These are phyloP conservation scores for Daldinia grandis DNA, from an alignment of 495 filamentous ascomycete species.

Conservation along the genomic window DNA sequence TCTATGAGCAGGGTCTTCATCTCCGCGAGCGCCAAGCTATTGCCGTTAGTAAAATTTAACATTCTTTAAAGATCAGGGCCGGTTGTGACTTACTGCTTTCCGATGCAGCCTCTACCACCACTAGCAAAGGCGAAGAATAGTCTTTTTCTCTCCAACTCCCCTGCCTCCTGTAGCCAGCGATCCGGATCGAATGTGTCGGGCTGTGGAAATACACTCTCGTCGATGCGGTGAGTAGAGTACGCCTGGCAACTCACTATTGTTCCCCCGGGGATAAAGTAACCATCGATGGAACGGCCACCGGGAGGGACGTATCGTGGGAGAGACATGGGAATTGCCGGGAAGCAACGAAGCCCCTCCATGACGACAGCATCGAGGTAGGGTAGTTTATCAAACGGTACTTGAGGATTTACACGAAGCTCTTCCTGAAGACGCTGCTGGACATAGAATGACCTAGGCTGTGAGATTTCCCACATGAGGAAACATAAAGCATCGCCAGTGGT, in stretches of 20 bases:
- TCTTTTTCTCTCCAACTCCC: constrained; percentile 56
- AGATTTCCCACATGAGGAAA: constrained; percentile 74
- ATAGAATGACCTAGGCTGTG: constrained; percentile 56
- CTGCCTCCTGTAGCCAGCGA: constrained; percentile 66
- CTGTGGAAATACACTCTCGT: constrained; percentile 62
- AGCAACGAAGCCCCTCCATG: constrained; percentile 65
- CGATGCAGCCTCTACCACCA: constrained; percentile 65
- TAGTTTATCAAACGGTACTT: constrained; percentile 57
- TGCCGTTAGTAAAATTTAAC: background rate
- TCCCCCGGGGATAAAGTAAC: constrained; percentile 55
- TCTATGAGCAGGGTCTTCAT: constrained; percentile 69
- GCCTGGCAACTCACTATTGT: constrained; percentile 65
- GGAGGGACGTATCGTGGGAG: constrained; percentile 67
- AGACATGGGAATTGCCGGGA: constrained; percentile 72
- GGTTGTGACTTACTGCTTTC: constrained; percentile 59
- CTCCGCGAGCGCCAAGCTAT: constrained; percentile 69
- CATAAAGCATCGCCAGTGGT: constrained; percentile 72
- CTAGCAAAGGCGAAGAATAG: constrained; percentile 62
- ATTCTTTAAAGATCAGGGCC: background rate
- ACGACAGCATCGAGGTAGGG: constrained; percentile 69
- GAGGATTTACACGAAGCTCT: constrained; percentile 54
- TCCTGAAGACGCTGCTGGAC: constrained; percentile 58
- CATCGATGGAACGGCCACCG: constrained; percentile 60
- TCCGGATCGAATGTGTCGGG: constrained; percentile 67
- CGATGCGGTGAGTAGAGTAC: constrained; percentile 61